Evolutionary conservation across 805 yeast genomes (phyloP).

Genomic region (Kregervanrija delftensis): DNA sequence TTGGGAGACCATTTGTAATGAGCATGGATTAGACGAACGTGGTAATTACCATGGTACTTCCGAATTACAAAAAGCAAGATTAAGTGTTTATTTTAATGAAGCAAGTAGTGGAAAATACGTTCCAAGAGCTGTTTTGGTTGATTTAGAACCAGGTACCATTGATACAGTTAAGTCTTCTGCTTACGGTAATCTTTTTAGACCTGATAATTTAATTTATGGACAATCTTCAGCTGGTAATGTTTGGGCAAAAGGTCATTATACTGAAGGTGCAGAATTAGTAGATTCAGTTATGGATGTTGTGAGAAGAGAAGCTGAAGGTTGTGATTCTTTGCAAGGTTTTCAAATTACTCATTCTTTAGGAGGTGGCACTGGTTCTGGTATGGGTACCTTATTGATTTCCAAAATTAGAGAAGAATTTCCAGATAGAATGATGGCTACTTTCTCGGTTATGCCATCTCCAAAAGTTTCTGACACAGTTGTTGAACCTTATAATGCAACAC

Average conservation of each 20-base stretch:
- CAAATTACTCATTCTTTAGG: slow-evolving; percentile 79
- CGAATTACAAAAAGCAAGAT: slow-evolving; percentile 42
- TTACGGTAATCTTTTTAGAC: slow-evolving; percentile 85
- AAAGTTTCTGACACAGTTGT: slow-evolving; percentile 89
- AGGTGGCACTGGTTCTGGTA: slow-evolving; percentile 96
- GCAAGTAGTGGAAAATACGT: slow-evolving; percentile 85
- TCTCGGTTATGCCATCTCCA: slow-evolving; percentile 89
- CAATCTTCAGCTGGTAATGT: slow-evolving; percentile 93
- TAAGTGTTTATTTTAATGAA: slow-evolving; percentile 83
- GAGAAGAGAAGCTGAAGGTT: slow-evolving; percentile 89
- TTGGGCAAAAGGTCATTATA: slow-evolving; percentile 96
- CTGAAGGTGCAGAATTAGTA: slow-evolving; percentile 92
- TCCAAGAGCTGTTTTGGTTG: slow-evolving; percentile 88
- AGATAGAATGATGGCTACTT: slow-evolving; percentile 94
- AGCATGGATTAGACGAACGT: slow-evolving; percentile 71
- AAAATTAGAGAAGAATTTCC: slow-evolving; percentile 89
- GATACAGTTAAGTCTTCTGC: slow-evolving; percentile 74
- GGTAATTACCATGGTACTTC: slow-evolving; percentile 64
- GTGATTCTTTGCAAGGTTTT: slow-evolving; percentile 92
- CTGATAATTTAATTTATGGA: slow-evolving; percentile 85
- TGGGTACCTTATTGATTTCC: slow-evolving; percentile 84
- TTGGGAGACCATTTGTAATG: slow-evolving; percentile 89
- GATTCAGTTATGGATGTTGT: slow-evolving; percentile 85
- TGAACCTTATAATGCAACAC: slow-evolving; percentile 90
- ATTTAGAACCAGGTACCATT: slow-evolving; percentile 91